phyloP scores from a whole-genome alignment of 495 filamentous ascomycete species.

The Hyaloscypha finlandica region DNA sequence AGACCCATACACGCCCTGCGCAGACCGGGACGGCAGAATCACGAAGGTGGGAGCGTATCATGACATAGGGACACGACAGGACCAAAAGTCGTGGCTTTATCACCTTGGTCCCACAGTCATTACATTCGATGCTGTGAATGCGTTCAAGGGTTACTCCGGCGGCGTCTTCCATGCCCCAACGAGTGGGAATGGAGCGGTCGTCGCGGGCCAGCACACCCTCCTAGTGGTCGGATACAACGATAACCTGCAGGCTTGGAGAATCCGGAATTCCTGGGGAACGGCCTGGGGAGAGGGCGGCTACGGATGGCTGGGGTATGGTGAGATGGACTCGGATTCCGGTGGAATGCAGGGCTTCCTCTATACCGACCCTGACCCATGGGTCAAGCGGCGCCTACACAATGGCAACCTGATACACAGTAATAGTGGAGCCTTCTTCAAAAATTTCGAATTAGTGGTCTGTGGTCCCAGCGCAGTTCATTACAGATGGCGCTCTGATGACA shows the following conservation, averaged over 20 bases:
- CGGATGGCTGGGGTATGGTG: no score
- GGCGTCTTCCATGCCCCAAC: no score
- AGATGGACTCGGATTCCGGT: background rate
- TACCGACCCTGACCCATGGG: conserved; percentile 2
- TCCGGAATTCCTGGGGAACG: background rate
- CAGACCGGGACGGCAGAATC: background rate
- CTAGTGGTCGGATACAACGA: conserved; percentile 3
- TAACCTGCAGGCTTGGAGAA: background rate
- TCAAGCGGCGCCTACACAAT: background rate
- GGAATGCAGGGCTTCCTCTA: background rate
- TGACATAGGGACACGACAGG: no score
- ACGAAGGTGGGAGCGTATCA: background rate
- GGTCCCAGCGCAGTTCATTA: background rate
- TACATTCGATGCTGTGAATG: background rate
- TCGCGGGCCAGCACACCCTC: background rate
- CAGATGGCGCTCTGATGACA: background rate
- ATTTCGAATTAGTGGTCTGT: background rate
- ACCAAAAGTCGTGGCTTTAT: background rate
- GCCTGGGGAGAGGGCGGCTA: background rate
- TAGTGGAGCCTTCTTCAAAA: background rate
- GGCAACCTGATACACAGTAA: background rate
- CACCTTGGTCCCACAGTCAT: background rate
- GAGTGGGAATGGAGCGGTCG: no score
- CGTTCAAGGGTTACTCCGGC: background rate
- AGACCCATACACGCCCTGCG: background rate